Percentiles rank a stretch among this genome's conserved stretches.
Evolutionary conservation across 805 yeast species (phyloP).

Genomic region (Starmerella asiatica): DNA sequence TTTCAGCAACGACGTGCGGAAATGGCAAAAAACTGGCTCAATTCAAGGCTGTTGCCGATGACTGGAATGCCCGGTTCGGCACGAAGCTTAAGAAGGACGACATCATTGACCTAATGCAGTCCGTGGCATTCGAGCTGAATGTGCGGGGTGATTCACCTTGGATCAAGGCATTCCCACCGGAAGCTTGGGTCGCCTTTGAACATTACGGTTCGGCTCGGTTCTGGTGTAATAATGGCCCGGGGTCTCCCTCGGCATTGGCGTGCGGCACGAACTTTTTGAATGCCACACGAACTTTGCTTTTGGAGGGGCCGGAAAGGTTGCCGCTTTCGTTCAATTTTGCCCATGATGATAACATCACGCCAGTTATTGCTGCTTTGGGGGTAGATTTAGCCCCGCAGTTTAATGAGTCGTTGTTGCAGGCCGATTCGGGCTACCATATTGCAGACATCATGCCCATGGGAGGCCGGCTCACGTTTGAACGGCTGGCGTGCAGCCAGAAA

Average conservation of each 20-base stretch:
- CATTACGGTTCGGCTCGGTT: conserved; percentile 32
- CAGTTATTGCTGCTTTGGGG: conserved; percentile 38
- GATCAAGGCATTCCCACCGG: conserved; percentile 33
- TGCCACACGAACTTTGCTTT: conserved; percentile 35
- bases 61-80: conserved; percentile 26
- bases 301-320: conserved; percentile 27
- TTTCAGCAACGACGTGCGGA: conserved; percentile 1
- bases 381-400: conserved; percentile 30
- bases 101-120: conserved; percentile 30
- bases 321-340: conserved; percentile 38
- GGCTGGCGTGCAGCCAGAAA: conserved; percentile 30
- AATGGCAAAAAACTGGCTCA: conserved; percentile 1
- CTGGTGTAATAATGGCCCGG: conserved; percentile 40
- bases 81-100: conserved; percentile 32
- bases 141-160: conserved; percentile 36
- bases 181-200: conserved; percentile 34
- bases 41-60: conserved; percentile 11
- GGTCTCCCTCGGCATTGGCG: conserved; percentile 31
- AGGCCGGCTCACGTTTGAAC: conserved; percentile 24
- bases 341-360: conserved; percentile 47
- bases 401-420: conserved; percentile 33
- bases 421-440: conserved; percentile 36
- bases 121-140: conserved; percentile 41
- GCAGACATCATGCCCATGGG: conserved; percentile 29
- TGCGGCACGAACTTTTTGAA: conserved; percentile 36